Evolutionary conservation across 371 early-diverging fungal genomes (phyloP), one percentile per base, ranked within the genome.

Genomic region (Actinomucor elegans): DNA sequence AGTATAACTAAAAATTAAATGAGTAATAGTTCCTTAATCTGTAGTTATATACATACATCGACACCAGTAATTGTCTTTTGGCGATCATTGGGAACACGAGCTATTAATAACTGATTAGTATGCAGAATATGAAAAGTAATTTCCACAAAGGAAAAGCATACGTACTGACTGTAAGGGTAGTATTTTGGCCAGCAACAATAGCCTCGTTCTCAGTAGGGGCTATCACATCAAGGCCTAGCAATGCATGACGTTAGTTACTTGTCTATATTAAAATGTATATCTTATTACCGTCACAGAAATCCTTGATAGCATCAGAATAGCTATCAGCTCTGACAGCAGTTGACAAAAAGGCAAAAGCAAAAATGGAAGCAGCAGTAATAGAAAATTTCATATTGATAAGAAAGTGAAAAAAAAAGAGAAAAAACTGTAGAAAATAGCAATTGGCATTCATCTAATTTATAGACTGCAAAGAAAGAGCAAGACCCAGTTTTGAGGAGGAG

Each of bases 271-370:
- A n/a, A n/a, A n/a, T n/a, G n/a, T n/a, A n/a, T n/a, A n/a, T n/a
- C n/a, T n/a, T n/a, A n/a, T n/a, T 69, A 76, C 77, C 77, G 52
- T 33, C 49, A 55, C 77, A 76, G 55, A 61, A 76, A 18, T 64
- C 51, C 33, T 63, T 58, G 23, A 66, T 68, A 43, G 69, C 67
- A 52, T 64, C 67, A 45, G 71, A 59, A 20, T 67, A 68, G n/a
- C 52, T 52, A 35, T 76, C 77, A 43, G 71, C 77, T 9, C 57
- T 58, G 44, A 62, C 56, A 49, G 37, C 21, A 33, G 69, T 12
- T 11, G 46, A 64, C 9, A 57, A 52, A 28, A 59, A 37, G 21
- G 67, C 42, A 12, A 75, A 36, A 17, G 64, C 49, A 29, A 70
- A 37, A 12, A 67, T 53, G 21, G 73, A 63, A 28, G 69, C 59